Conservation (phyloP, 2,329 filamentous ascomycete genomes). For the Trichoderma arundinaceum region DNA sequence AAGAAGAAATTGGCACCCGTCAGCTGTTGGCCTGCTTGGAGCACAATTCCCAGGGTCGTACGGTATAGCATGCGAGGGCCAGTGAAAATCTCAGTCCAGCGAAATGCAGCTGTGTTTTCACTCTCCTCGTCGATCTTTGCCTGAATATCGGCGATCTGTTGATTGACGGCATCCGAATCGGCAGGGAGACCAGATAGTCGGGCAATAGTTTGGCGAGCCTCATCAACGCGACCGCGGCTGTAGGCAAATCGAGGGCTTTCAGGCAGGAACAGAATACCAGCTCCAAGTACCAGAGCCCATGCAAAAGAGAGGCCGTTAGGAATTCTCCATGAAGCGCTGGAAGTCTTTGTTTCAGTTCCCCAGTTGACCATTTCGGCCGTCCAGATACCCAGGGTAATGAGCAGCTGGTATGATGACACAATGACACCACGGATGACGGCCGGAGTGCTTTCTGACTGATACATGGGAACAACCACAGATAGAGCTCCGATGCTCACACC, state of each 20-base stretch:
- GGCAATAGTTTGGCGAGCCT: conserved; percentile 24
- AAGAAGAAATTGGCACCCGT: conserved; percentile 29
- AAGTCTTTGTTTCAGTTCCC: conserved; percentile 19
- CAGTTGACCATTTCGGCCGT: conserved; percentile 28
- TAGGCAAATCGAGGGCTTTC: conserved; percentile 26
- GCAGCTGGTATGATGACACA: conserved; percentile 25
- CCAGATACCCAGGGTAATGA: conserved; percentile 27
- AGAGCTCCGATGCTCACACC: conserved; percentile 21
- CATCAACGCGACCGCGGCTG: conserved; percentile 14
- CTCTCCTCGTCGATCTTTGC: conserved; percentile 27
- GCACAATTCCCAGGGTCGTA: conserved; percentile 13
- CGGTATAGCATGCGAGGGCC: conserved; percentile 24
- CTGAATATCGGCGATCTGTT: conserved; percentile 24
- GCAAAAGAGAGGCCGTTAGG: conserved; percentile 25
- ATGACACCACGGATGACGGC: conserved; percentile 29
- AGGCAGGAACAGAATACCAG: conserved; percentile 15
- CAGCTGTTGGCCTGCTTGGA: conserved; percentile 20
- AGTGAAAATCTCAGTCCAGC: conserved; percentile 24
- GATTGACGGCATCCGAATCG: conserved; percentile 12
- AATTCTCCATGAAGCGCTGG: conserved; percentile 22
- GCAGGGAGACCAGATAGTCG: conserved; percentile 3
- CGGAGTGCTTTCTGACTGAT: conserved; percentile 24
- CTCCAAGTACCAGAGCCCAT: conserved; percentile 23
- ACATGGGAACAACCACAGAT: conserved; percentile 23
- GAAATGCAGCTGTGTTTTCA: background rate